Base-by-base conservation (phyloP, 2,329 filamentous ascomycete species). In the Fusarium musae region DNA sequence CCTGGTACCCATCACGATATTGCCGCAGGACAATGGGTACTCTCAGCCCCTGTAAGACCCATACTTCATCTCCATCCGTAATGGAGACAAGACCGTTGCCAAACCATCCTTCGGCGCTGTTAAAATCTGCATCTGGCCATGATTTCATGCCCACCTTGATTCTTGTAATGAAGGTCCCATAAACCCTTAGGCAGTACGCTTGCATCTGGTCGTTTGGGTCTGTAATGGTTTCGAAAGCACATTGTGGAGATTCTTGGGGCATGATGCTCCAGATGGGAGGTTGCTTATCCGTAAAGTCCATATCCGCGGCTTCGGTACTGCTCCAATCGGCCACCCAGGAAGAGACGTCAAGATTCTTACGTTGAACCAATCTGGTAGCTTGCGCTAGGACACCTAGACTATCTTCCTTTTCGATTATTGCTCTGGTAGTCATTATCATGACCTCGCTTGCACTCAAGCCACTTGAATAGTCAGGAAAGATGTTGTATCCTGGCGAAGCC, bases 311-410 rank as follows among this genome's bases (percentile, higher is more conserved):
- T 36, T 52, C 11, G 0, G 4, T 34, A 2, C n/a, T 15, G 1
- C 0, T 4, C 49, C 49, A 52, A 1, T 52, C 49, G n/a, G 10
- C 49, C 1, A 36, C 49, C 49, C 49, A 52, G 1, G 49, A 52
- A 15, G 49, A 32, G 0, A 52, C 16, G 4, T 52, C n/a, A 0
- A 26, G 49, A 16, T 36, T 52, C 4, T 6, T 26, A 16, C 0
- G 2, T 5, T 6, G 5, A 6, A 36, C 12, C 0, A 52, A 19
- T 8, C 0, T 36, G 0, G 32, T 11, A 8, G 49, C 32, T 2
- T 2, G 3, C 0, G 10, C 8, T 0, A 52, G 8, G 2, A 52
- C 3, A 4, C 2, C 0, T 0, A 52, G n/a, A 2, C 17, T 36
- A 0, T 26, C 3, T 5, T 52, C 49, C 12, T 36, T 52, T 0